Evolutionary conservation across 306 rosid genomes (phyloP), one percentile per base, ranked within the genome.

Genomic region (cucumber (Cucumis sativus)): DNA sequence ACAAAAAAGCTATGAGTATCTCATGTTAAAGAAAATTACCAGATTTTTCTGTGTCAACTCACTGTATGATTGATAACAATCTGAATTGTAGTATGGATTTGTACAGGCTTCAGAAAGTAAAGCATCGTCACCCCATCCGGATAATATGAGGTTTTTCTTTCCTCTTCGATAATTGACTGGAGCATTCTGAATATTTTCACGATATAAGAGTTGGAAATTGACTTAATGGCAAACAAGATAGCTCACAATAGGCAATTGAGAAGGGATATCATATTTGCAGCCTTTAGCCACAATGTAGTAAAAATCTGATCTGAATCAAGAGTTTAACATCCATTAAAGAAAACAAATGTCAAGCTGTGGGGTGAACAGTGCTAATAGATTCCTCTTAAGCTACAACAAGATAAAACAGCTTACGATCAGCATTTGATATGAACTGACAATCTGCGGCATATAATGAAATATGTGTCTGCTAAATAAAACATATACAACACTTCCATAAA

Each of bases 71-170:
- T 86, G 85, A 84, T 91, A 94, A 80, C 59, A 79, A 83, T 86
- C 87, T 74, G 87, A 80, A 75, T 67, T 78, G 82, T 86, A 94
- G 85, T 84, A 68, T 8, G 97, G 98, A 81, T 94, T 94, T 47
- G 82, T 39, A 76, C 56, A 41, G 75, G 84, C 91, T 84, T 90
- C 97, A 7, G 96, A 91, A 59, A 91, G 98, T 66, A 91, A 16
- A 79, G 92, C 81, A 68, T 94, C 98, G 64, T 94, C 97, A 64
- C 98, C 98, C 98, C 98, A 94, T 25, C 73, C 94, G 67, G 97
- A 91, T 83, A 89, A 81, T 83, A 85, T 90, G 82, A 94, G 91
- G 86, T 91, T 94, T 84, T 94, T 94, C 87, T 90, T 91, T 57
- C 98, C 98, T 86, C 96, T 83, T 85, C 83, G 88, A 77, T 86